Percentiles rank a stretch among this genome's conserved stretches.
Evolutionary conservation across 495 filamentous ascomycete genomes (phyloP).

Genomic region (Mytilinidion resinicola): DNA sequence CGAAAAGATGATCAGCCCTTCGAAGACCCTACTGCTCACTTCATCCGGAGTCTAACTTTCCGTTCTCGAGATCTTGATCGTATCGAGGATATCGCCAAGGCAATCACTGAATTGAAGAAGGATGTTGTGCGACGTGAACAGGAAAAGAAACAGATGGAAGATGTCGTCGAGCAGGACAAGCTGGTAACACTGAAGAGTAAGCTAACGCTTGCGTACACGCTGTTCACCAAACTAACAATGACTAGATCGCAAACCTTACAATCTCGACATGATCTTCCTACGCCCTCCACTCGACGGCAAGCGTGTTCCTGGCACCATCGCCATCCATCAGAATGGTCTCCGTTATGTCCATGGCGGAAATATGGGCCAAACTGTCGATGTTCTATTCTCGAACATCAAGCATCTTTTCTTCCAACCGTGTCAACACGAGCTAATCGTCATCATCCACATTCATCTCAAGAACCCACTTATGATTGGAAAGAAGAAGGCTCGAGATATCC

Average conservation of each 20-base stretch:
- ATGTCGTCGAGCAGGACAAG: slow-evolving; percentile 99
- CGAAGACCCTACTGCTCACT: slow-evolving; percentile 91
- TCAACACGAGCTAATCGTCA: slow-evolving; percentile 89
- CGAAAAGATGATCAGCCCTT: slow-evolving; percentile 98
- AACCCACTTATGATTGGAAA: slow-evolving; percentile 98
- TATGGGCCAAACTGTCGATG: slow-evolving; percentile 76
- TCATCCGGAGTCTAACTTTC: slow-evolving; percentile 90
- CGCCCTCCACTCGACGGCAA: slow-evolving; percentile 93
- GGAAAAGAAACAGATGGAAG: slow-evolving; percentile 99
- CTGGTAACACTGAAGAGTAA: slow-evolving; percentile 60
- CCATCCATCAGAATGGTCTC: slow-evolving; percentile 98
- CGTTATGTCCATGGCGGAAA: slow-evolving; percentile 80
- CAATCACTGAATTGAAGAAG: slow-evolving; percentile 92
- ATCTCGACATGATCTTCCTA: slow-evolving; percentile 85
- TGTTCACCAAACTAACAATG: slow-evolving; percentile 6
- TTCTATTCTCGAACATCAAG: slow-evolving; percentile 97
- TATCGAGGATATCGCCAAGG: slow-evolving; percentile 78
- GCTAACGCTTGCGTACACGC: not conserved
- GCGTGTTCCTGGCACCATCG: slow-evolving; percentile 86
- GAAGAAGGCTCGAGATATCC: slow-evolving; percentile 96
- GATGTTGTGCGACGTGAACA: slow-evolving; percentile 83
- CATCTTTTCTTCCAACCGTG: slow-evolving; percentile 99
- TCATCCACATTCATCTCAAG: slow-evolving; percentile 96
- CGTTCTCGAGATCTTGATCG: slow-evolving; percentile 81
- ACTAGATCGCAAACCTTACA: slow-evolving; percentile 74